Evolutionary conservation across 768 basidiomycete species (phyloP), one percentile per base, ranked within the genome.

Genomic region (Fomitopsis pulvina): DNA sequence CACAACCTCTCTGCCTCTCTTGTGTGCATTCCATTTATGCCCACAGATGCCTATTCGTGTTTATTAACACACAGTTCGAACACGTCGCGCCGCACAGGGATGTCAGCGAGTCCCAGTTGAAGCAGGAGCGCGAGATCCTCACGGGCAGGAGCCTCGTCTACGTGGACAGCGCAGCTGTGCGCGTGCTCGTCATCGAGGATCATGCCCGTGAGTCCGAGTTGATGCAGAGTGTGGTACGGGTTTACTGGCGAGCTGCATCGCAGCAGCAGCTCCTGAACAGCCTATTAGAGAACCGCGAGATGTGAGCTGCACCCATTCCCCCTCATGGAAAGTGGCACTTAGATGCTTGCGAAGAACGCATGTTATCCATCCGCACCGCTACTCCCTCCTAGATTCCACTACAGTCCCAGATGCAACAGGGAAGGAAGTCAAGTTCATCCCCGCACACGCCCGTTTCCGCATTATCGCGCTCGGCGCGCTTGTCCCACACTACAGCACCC

Each of bases 91-190:
- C 84, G 4, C 82, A 85, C 61, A 64, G 81, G 46, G 83, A 85
- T 59, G 77, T 83, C 6, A 81, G 83, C n/a, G 82, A 83, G 58
- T 83, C 82, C 5, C 82, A 85, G 56, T 65, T 85, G 48, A 85
- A 83, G 63, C 83, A 85, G 67, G 83, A 81, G 50, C 64, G 83
- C 47, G 82, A 84, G 59, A 83, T 85, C 34, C 66, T 77, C 32
- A 63, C 65, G 4, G 81, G 81, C 28, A 81, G 82, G 29, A 81
- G 76, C 51, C 67, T 84, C 2, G 72, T 78, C 18, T 84, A 83
- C 57, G 77, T 81, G 18, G 82, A 85, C 59, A 83, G 81, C 57
- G 75, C 81, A 3, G 78, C 81, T 0, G 83, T 84, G 0, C 74
- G 74, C 40, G 59, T 85, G 22, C 69, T 85, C 22, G 82, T 85